Evolutionary conservation across 139 green algal species (phyloP).

Genomic region (Chlamydomonas schloesseri): DNA sequence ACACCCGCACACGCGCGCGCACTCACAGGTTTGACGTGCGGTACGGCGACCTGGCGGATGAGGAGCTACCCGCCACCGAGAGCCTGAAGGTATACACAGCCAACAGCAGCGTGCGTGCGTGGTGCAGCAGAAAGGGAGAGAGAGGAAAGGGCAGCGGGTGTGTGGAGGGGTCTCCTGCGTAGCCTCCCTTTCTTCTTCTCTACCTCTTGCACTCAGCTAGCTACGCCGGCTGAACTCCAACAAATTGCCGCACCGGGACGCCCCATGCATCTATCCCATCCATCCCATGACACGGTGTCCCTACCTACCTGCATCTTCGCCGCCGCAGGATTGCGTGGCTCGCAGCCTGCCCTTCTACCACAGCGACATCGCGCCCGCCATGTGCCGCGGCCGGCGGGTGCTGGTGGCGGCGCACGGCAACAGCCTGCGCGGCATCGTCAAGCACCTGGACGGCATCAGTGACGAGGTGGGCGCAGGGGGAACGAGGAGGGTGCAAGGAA

Average conservation of each 20-base stretch:
- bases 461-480: slow-evolving; percentile 29
- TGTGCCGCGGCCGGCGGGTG: slow-evolving; percentile 23
- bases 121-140: too few relatives aligned
- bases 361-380: slow-evolving; percentile 38
- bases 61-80: slow-evolving; percentile 43
- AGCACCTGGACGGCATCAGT: slow-evolving; percentile 53
- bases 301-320: too few relatives aligned
- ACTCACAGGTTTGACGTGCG: slow-evolving; percentile 7
- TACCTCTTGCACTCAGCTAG: too few relatives aligned
- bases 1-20: too few relatives aligned
- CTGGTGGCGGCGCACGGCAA: slow-evolving; percentile 54
- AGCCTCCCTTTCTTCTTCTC: too few relatives aligned
- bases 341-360: slow-evolving; percentile 51
- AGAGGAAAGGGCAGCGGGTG: too few relatives aligned
- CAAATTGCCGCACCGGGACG: too few relatives aligned
- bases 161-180: too few relatives aligned
- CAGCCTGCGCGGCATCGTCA: slow-evolving; percentile 56
- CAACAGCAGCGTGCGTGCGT: too few relatives aligned
- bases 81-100: slow-evolving; percentile 38
- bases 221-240: too few relatives aligned
- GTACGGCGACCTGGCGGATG: background rate
- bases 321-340: slow-evolving; percentile 39
- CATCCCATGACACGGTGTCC: too few relatives aligned
- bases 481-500: background rate
- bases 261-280: too few relatives aligned